Conservation (phyloP, 495 filamentous ascomycete species). For the Talaromyces trachyspermus region DNA sequence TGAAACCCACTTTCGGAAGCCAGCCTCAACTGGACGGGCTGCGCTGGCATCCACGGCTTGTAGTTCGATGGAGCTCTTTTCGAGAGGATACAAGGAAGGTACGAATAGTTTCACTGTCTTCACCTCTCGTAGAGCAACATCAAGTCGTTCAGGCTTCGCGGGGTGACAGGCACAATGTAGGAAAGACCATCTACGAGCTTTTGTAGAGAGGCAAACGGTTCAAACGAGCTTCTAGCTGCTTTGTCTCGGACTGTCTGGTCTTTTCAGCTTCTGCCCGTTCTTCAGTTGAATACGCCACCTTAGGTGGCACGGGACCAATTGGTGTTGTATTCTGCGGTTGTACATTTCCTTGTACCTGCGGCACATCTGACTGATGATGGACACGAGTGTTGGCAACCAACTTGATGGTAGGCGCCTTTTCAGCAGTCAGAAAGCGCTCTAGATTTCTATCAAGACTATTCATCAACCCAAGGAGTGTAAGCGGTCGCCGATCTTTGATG, state of each 20-base stretch:
- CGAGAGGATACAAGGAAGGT: slow-evolving; percentile 65
- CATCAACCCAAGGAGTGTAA: slow-evolving; percentile 59
- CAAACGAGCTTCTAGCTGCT: slow-evolving; percentile 76
- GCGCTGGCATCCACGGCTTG: slow-evolving; percentile 54
- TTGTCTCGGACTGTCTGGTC: slow-evolving; percentile 55
- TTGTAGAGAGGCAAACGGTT: slow-evolving; percentile 59
- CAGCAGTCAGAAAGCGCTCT: slow-evolving; percentile 61
- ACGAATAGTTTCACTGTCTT: slow-evolving; percentile 62
- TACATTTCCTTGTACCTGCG: too few species aligned
- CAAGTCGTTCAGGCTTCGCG: slow-evolving; percentile 56
- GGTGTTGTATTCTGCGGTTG: not conserved
- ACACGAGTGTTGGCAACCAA: slow-evolving; percentile 55
- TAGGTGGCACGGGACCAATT: slow-evolving; percentile 1
- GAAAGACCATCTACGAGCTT: slow-evolving; percentile 63
- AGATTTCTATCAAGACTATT: slow-evolving; percentile 70
- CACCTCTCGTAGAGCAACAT: slow-evolving; percentile 52
- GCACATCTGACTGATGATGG: not conserved
- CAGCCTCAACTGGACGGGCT: slow-evolving; percentile 52
- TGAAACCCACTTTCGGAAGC: slow-evolving; percentile 53
- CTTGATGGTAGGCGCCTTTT: slow-evolving; percentile 72
- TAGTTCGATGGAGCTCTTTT: slow-evolving; percentile 59
- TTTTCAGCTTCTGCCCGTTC: slow-evolving; percentile 56
- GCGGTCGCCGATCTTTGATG: slow-evolving; percentile 37
- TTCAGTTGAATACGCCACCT: slow-evolving; percentile 38
- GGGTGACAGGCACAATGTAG: slow-evolving; percentile 68